Base-by-base conservation (phyloP, 208 protist species). In the Wallacemonas collosoma region DNA sequence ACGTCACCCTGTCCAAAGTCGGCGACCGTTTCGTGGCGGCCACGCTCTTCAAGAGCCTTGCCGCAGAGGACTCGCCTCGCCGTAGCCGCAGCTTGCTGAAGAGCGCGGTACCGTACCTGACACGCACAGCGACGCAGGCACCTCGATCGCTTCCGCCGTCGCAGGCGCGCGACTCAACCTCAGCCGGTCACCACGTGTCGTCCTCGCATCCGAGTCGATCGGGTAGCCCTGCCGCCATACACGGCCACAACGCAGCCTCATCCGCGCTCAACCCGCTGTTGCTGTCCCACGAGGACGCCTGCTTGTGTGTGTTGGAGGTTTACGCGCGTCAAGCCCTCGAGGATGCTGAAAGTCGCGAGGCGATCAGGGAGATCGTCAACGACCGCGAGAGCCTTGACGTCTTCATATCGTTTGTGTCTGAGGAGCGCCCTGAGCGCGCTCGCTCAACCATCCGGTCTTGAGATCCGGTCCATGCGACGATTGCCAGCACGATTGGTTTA, bases 371-470 rank as follows among this genome's bases (percentile, higher is more conserved):
- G 47, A 75, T 85, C 38, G 72, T 67, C 14, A 45, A 40, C 35
- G 76, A 75, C 39, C 67, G 41, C 50, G 80, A 85, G 47, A 85
- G 66, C 50, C 69, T 85, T n/a, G 80, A 85, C 15, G 68, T 66
- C 6, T 80, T 85, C 55, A 15, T 85, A 55, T 56, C 66, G 14
- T 80, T 78, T 71, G 44, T 85, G 14, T 51, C 53, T 9, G 72
- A 75, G 63, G 72, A 82, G 35, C 66, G 68, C 3, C 54, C 54
- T 6, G 68, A 63, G n/a, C 64, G 64, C 40, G 41, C 8, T 35
- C 62, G 62, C 6, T 67, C 62, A 26, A 26, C 26, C 26, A 26
- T 26, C 26, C 26, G 26, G 26, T 26, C 26, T 26, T 26, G 26
- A 26, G 26, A 26, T 1, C 26, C 0, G 26, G 26, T 26, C 26